Evolutionary conservation across 2,329 filamentous ascomycete genomes (phyloP).

Genomic region (Dryadomyces sulphureus): DNA sequence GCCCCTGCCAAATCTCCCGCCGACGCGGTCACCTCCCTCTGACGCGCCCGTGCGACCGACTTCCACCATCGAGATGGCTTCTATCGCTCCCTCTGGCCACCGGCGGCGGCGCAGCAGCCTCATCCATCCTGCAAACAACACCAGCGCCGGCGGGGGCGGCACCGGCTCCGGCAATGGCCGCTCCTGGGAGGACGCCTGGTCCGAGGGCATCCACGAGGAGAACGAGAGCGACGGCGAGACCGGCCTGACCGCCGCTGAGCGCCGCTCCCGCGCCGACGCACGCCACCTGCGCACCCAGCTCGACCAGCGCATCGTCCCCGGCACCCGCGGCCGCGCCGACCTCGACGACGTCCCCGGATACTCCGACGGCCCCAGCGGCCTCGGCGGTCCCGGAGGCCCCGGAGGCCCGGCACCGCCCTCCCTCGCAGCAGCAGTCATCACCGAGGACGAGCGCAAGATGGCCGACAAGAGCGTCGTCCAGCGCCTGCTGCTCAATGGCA

Average conservation of each 20-base stretch:
- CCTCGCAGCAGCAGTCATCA: constrained; percentile 27
- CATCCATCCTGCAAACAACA: constrained; percentile 22
- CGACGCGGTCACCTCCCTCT: not conserved
- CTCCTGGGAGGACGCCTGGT: constrained; percentile 60
- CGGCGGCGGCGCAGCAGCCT: constrained; percentile 41
- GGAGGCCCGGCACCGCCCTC: no score
- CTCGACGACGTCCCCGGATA: not conserved
- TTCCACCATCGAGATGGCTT: constrained; percentile 41
- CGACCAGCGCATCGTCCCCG: constrained; percentile 52
- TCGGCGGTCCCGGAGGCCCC: not conserved
- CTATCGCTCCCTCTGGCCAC: constrained; percentile 32
- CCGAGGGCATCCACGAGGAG: constrained; percentile 77
- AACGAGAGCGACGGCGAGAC: constrained; percentile 68
- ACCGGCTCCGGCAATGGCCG: constrained; percentile 20
- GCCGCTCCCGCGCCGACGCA: constrained; percentile 50
- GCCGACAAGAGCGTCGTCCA: constrained; percentile 61
- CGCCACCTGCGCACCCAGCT: constrained; percentile 52
- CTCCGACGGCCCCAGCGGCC: not conserved
- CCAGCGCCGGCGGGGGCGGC: not conserved
- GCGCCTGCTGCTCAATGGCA: constrained; percentile 56
- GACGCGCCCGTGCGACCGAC: constrained; percentile 4
- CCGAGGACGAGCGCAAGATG: constrained; percentile 58
- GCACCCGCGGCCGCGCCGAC: constrained; percentile 16
- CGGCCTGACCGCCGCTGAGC: constrained; percentile 62
- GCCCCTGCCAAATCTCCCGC: constrained; percentile 2